Conservation (phyloP, 768 basidiomycete species). For the Hericium rajendrae region DNA sequence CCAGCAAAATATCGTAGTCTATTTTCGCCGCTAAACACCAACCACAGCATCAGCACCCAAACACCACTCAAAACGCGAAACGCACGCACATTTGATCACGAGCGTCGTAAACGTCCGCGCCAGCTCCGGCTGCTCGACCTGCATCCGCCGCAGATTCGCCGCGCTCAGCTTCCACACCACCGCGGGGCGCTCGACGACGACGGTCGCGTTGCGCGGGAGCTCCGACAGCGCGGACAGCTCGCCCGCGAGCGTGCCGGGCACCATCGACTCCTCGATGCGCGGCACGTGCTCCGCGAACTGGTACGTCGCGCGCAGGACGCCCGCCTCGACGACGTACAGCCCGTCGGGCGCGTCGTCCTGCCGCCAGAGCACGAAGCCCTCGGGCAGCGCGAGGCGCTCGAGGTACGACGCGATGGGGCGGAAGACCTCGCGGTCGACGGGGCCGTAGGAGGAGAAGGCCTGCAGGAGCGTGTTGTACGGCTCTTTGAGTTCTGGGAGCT, state of each 20-base stretch:
- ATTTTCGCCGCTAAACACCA: conserved; percentile 45
- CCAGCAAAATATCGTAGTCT: conserved; percentile 51
- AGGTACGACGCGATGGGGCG: conserved; percentile 63
- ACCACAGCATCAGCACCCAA: neutral
- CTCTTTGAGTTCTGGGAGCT: conserved; percentile 8
- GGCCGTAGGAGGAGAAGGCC: conserved; percentile 69
- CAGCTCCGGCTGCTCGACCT: conserved; percentile 56
- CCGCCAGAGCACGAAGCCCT: conserved; percentile 61
- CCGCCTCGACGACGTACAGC: conserved; percentile 82
- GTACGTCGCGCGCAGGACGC: conserved; percentile 79
- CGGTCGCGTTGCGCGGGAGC: conserved; percentile 75
- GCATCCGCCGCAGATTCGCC: conserved; percentile 48
- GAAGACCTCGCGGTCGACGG: conserved; percentile 48
- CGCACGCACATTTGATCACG: conserved; percentile 59
- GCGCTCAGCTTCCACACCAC: conserved; percentile 74
- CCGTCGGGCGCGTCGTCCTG: conserved; percentile 74
- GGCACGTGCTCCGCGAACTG: conserved; percentile 57
- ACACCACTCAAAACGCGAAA: neutral
- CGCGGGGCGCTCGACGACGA: conserved; percentile 67
- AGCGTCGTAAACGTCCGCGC: conserved; percentile 58
- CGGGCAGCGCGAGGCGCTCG: conserved; percentile 44
- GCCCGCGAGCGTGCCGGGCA: conserved; percentile 85
- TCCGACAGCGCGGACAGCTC: conserved; percentile 81
- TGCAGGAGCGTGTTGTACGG: conserved; percentile 69
- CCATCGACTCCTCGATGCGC: conserved; percentile 82